These are phyloP conservation scores for Coffea eugenioides DNA, from an alignment of 257 asterid genomes.

Conservation along the genomic window DNA sequence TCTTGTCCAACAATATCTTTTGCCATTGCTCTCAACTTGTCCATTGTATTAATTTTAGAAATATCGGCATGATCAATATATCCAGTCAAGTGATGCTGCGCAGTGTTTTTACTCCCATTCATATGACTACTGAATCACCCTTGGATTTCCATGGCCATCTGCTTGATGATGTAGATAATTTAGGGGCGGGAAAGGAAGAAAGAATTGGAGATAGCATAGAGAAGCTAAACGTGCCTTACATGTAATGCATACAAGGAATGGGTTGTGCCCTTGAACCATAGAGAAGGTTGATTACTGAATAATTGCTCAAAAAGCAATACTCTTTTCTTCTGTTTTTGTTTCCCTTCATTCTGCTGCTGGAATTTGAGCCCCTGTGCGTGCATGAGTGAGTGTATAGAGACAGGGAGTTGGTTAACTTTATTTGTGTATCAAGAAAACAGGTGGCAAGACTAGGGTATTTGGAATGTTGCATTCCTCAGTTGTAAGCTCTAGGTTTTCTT, in stretches of 20 bases:
- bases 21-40: neutral
- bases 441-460: slow-evolving; percentile 25
- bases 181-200: neutral
- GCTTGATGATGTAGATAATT: neutral
- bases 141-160: neutral
- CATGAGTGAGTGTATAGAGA: too few relatives aligned
- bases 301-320: neutral
- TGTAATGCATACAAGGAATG: neutral
- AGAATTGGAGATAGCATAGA: neutral
- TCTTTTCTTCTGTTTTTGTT: neutral
- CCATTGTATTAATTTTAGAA: neutral
- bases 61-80: neutral
- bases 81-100: neutral
- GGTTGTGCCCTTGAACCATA: neutral
- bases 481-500: slow-evolving; percentile 46
- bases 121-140: neutral
- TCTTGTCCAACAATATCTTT: neutral
- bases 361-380: neutral
- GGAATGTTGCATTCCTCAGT: slow-evolving; percentile 61
- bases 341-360: neutral
- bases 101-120: neutral
- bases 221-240: neutral
- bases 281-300: neutral
- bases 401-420: slow-evolving; percentile 9
- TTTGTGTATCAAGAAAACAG: slow-evolving; percentile 58